Evolutionary conservation across 805 yeast genomes (phyloP).

Genomic region (Ascoidea tarda): DNA sequence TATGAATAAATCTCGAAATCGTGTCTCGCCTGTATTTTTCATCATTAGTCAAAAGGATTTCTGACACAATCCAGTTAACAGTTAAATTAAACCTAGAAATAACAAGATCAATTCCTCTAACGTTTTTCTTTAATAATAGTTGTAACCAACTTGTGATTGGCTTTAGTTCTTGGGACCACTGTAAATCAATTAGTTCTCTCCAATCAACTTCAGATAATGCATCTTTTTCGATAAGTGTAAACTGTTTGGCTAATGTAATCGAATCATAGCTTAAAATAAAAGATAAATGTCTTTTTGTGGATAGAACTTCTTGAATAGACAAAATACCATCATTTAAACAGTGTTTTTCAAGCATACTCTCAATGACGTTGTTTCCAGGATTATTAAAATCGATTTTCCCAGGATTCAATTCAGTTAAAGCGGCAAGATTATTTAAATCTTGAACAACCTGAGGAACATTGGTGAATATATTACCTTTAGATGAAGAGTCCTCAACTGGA

Average conservation of each 20-base stretch:
- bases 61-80: constrained; percentile 88
- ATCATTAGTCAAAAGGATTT: constrained; percentile 56
- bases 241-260: constrained; percentile 54
- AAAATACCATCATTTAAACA: constrained; percentile 8
- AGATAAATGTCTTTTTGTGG: constrained; percentile 53
- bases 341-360: constrained; percentile 13
- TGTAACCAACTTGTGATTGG: constrained; percentile 79
- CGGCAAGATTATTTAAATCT: no score
- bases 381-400: no score
- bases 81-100: constrained; percentile 77
- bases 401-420: no score
- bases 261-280: constrained; percentile 68
- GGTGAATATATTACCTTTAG: not conserved
- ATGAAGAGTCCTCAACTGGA: not conserved
- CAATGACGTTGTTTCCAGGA: not conserved
- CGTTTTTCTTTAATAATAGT: constrained; percentile 38
- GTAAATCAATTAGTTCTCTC: constrained; percentile 71
- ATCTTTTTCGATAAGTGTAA: constrained; percentile 81
- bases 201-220: constrained; percentile 78
- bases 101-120: constrained; percentile 70
- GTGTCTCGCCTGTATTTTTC: constrained; percentile 48
- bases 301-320: constrained; percentile 26
- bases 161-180: constrained; percentile 52
- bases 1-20: constrained; percentile 75
- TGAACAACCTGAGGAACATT: not conserved